A percentile compares a stretch with the other conserved stretches of the same genome.
Conservation (phyloP, 2,329 filamentous ascomycete species). For the Keithomyces neogunnii region DNA sequence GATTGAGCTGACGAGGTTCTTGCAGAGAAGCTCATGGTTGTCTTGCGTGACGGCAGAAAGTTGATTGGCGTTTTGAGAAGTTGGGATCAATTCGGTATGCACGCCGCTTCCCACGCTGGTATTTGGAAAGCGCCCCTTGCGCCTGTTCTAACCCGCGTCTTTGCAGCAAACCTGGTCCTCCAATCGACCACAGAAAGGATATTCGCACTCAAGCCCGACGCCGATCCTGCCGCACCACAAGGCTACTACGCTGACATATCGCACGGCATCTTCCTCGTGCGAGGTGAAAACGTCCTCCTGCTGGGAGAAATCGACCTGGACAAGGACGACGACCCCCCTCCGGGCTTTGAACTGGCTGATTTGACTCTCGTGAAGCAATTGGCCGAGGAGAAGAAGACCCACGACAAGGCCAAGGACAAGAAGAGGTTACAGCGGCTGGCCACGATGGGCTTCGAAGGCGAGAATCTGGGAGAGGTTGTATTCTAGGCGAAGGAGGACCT, state of each 20-base stretch:
- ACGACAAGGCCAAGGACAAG: constrained; percentile 68
- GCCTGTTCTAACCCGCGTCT: background rate
- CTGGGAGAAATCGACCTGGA: constrained; percentile 96
- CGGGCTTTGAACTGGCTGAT: constrained; percentile 59
- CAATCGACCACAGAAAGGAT: constrained; percentile 88
- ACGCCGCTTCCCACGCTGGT: background rate
- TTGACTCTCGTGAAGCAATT: constrained; percentile 62
- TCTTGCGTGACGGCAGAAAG: constrained; percentile 88
- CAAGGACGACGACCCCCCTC: constrained; percentile 80
- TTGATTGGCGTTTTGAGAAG: constrained; percentile 85
- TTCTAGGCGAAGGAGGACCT: constrained; percentile 31
- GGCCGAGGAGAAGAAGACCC: constrained; percentile 61
- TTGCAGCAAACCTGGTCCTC: constrained; percentile 80
- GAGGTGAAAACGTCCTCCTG: constrained; percentile 94
- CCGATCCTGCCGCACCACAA: constrained; percentile 24
- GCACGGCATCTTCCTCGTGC: constrained; percentile 81
- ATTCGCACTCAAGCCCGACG: constrained; percentile 50
- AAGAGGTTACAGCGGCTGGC: constrained; percentile 61
- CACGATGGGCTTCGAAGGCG: constrained; percentile 78
- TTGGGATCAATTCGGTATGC: constrained; percentile 91
- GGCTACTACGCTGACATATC: constrained; percentile 73
- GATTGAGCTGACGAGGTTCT: constrained; percentile 13
- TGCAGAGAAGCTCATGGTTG: constrained; percentile 87
- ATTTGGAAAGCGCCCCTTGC: background rate
- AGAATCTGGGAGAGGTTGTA: constrained; percentile 68